Evolutionary conservation across 192 early-diverging fungal species (phyloP), one percentile per base, ranked within the genome.

Genomic region (Entomortierella parvispora): DNA sequence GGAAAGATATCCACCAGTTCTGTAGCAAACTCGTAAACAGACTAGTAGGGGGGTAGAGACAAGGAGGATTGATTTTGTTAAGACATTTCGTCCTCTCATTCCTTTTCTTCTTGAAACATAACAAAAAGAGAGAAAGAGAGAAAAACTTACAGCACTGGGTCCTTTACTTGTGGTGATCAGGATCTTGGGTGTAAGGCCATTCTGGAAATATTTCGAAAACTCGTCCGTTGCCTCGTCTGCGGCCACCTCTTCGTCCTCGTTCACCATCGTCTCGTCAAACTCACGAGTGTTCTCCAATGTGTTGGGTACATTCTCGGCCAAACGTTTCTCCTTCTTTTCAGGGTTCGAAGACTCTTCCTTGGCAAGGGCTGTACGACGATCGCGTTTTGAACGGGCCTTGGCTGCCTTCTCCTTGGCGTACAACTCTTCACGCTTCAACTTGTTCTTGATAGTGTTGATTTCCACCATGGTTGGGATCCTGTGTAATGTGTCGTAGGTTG

Each of bases 211-310:
- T 68, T 86, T 65, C 2, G 95, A 88, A 86, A 95, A 88, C 71
- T 94, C 96, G 65, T 93, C 95, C 33, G 91, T 82, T 23, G 92
- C 93, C 67, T 92, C 90, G 45, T 93, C 94, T n/a, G 90, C 86
- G 32, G 88, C 88, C 29, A 97, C 90, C 48, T 96, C 95, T 57
- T 86, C 90, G 37, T 93, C 90, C 22, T 91, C 90, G 3, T 79
- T 82, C 9, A 98, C 94, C 32, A 97, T 87, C 2, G 96, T 97
- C 44, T 97, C 96, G 70, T 99, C 96, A 52, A 84, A 88, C 79
- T 99, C 98, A 58, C 96, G 80, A 18, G 92, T 91, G 71, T 90
- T 97, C 64, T 99, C 98, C 33, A 97, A 83, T 4, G 98, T 99
- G 56, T 90, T 86, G 7, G 96, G 95, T 18, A 95, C 89, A 84